Evolutionary conservation across 768 basidiomycete genomes (phyloP).

Genomic region (Russula olivacea): DNA sequence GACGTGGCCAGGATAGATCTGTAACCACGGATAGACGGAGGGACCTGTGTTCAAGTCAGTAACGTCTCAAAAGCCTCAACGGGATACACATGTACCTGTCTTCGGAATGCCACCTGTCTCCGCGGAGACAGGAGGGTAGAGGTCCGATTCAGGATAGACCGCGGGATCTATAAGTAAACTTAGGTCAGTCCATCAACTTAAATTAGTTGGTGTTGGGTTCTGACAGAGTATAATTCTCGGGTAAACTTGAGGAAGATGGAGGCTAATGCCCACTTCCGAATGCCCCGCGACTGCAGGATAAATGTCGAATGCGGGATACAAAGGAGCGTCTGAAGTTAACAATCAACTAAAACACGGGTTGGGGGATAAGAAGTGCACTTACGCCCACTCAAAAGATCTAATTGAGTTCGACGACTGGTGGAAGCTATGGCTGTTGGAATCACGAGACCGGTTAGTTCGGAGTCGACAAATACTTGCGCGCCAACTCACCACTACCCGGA

Average conservation of each 20-base stretch:
- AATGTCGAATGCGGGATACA: slow-evolving; percentile 11
- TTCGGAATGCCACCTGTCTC: background rate
- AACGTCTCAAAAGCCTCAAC: background rate
- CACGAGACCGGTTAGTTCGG: background rate
- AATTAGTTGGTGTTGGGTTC: background rate
- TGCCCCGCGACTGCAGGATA: background rate
- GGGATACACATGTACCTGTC: slow-evolving; percentile 8
- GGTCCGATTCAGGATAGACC: slow-evolving; percentile 18
- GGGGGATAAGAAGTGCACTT: background rate
- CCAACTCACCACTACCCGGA: background rate
- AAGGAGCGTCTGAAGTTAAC: background rate
- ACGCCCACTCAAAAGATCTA: background rate
- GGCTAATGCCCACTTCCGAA: background rate
- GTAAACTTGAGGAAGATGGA: slow-evolving; percentile 6
- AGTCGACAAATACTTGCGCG: background rate
- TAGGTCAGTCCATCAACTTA: slow-evolving; percentile 1
- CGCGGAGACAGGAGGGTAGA: slow-evolving; percentile 10
- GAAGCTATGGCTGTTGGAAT: background rate
- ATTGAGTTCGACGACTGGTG: background rate
- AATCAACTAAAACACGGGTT: background rate
- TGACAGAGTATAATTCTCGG: slow-evolving; percentile 13
- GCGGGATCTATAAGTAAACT: slow-evolving; percentile 5
- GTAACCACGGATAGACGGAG: slow-evolving; percentile 18
- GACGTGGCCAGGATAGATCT: slow-evolving; percentile 20
- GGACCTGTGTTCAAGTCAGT: slow-evolving; percentile 11